A percentile compares a stretch with the other conserved stretches of the same genome.
Evolutionary conservation across 2,329 filamentous ascomycete genomes (phyloP).

Genomic region (Orbilia ellipsospora): DNA sequence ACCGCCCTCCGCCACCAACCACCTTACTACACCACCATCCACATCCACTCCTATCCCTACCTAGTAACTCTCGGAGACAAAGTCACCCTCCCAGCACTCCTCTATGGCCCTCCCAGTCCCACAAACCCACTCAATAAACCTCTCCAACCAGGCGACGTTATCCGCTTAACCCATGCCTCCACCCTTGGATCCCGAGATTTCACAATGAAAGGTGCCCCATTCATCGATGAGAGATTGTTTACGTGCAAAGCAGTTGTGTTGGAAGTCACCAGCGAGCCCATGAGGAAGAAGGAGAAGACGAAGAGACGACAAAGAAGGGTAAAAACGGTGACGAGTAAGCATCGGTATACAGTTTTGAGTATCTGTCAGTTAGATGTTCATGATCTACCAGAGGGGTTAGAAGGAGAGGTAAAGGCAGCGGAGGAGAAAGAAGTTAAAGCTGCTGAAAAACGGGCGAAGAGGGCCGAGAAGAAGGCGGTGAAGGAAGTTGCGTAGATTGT

Average conservation of each 20-base stretch:
- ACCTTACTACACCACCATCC: conserved; percentile 79
- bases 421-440: not conserved
- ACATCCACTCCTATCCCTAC: conserved; percentile 83
- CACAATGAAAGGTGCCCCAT: conserved; percentile 84
- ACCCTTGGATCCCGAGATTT: conserved; percentile 87
- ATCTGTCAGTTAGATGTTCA: conserved; percentile 83
- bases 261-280: conserved; percentile 82
- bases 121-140: conserved; percentile 50
- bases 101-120: conserved; percentile 65
- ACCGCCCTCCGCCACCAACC: conserved; percentile 79
- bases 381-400: conserved; percentile 68
- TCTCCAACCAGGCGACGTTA: conserved; percentile 75
- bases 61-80: conserved; percentile 80
- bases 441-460: not conserved
- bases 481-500: not conserved
- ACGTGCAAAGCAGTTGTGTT: conserved; percentile 86
- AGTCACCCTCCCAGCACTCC: conserved; percentile 80
- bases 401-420: conserved; percentile 62
- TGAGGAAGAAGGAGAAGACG: conserved; percentile 82
- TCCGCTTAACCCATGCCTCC: conserved; percentile 87
- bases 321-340: conserved; percentile 86
- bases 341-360: conserved; percentile 84
- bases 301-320: conserved; percentile 79
- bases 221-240: conserved; percentile 83
- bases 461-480: not conserved